These are phyloP conservation scores for Platismatia glauca DNA, from an alignment of 495 filamentous ascomycete species.

Conservation along the genomic window DNA sequence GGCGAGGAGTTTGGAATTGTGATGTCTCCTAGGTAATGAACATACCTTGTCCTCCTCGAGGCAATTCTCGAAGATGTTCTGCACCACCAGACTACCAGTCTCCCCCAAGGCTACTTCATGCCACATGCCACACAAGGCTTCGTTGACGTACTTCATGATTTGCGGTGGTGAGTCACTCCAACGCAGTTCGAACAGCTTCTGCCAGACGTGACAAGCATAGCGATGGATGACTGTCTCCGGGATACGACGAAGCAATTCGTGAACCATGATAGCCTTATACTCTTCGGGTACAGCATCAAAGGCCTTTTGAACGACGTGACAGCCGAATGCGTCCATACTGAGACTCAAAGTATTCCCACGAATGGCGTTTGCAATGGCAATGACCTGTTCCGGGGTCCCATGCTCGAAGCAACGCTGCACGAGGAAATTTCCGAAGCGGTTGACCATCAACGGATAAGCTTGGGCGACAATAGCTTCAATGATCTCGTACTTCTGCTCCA, in stretches of 20 bases:
- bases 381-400: conserved; percentile 87
- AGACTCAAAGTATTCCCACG: conserved; percentile 87
- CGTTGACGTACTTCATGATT: conserved; percentile 98
- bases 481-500: conserved; percentile 93
- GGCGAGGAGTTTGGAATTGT: no score
- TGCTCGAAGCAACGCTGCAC: conserved; percentile 99
- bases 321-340: conserved; percentile 97
- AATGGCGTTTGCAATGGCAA: conserved; percentile 91
- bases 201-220: conserved; percentile 98
- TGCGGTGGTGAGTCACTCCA: conserved; percentile 93
- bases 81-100: conserved; percentile 93
- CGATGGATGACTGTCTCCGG: conserved; percentile 97
- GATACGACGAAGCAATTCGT: conserved; percentile 88
- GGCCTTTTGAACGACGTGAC: conserved; percentile 96
- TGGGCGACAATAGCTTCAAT: conserved; percentile 93
- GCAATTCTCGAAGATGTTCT: conserved; percentile 99
- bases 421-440: conserved; percentile 92
- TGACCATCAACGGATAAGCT: conserved; percentile 94
- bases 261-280: conserved; percentile 96
- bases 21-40: background rate
- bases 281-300: conserved; percentile 96
- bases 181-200: conserved; percentile 97
- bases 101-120: conserved; percentile 95
- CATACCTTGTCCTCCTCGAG: conserved; percentile 95
- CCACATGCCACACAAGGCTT: conserved; percentile 93